Percentiles rank a stretch among this genome's conserved stretches.
phyloP scores from a whole-genome alignment of 768 basidiomycete genomes.

The Tylopilus sp. region DNA sequence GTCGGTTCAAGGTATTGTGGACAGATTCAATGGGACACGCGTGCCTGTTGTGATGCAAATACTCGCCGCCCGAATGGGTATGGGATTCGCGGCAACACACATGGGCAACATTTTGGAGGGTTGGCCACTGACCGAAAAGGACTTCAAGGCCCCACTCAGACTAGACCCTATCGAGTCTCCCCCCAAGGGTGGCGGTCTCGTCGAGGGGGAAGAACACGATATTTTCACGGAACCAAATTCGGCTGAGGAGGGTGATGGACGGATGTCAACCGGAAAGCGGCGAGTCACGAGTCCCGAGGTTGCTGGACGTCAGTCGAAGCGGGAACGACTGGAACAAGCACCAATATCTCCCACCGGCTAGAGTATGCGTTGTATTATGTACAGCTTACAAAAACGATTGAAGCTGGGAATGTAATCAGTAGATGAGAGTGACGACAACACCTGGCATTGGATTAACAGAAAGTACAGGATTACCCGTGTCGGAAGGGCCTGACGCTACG shows the following conservation, averaged over 20 bases:
- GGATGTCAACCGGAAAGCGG: not conserved
- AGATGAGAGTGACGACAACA: no score
- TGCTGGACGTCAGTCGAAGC: not conserved
- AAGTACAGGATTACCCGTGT: no score
- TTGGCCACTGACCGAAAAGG: not conserved
- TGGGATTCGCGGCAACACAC: not conserved
- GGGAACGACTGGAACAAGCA: not conserved
- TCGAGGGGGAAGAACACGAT: not conserved
- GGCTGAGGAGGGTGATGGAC: not conserved
- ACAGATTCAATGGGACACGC: not conserved
- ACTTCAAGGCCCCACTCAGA: not conserved
- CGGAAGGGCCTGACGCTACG: no score
- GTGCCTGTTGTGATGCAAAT: not conserved
- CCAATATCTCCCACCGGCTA: not conserved
- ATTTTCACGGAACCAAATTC: not conserved
- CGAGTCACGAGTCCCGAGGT: not conserved
- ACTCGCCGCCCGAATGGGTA: not conserved
- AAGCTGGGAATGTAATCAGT: not conserved
- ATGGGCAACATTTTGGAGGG: not conserved
- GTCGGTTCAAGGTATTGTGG: not conserved
- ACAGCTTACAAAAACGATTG: no score
- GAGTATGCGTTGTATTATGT: no score
- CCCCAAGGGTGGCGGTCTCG: not conserved
- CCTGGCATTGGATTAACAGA: no score
- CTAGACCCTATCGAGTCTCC: not conserved